A percentile compares a stretch with the other conserved stretches of the same genome.
phyloP scores from a whole-genome alignment of 2,329 filamentous ascomycete species.

The Monosporascus sp. region DNA sequence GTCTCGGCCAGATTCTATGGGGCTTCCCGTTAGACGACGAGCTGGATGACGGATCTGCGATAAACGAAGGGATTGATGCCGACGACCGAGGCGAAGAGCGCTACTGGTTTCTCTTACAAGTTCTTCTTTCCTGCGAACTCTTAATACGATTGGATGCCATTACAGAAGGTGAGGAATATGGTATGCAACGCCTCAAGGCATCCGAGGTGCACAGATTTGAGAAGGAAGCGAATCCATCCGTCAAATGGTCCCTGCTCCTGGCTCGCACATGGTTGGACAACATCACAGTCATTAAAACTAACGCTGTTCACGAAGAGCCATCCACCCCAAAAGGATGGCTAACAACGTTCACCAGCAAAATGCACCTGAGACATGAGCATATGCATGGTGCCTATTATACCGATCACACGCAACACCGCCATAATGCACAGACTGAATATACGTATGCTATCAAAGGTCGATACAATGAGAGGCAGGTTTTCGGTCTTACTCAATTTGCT shows the following conservation, averaged over 20 bases:
- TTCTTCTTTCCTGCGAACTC: constrained; percentile 60
- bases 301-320: constrained; percentile 28
- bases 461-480: constrained; percentile 52
- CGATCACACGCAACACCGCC: constrained; percentile 31
- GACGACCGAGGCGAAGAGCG: constrained; percentile 55
- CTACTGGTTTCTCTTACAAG: constrained; percentile 63
- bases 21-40: constrained; percentile 47
- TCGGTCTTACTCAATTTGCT: constrained; percentile 59
- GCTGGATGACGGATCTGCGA: constrained; percentile 46
- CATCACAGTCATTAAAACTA: constrained; percentile 49
- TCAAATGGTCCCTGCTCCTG: constrained; percentile 62
- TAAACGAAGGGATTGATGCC: constrained; percentile 41
- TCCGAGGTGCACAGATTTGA: constrained; percentile 57
- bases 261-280: constrained; percentile 65
- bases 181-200: constrained; percentile 44
- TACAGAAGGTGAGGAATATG: constrained; percentile 53
- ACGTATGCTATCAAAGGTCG: constrained; percentile 49
- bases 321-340: constrained; percentile 43
- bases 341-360: constrained; percentile 50
- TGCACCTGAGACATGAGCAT: constrained; percentile 36
- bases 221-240: constrained; percentile 53
- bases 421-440: constrained; percentile 24
- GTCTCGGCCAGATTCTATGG: constrained; percentile 68
- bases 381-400: constrained; percentile 29
- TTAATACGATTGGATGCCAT: constrained; percentile 59